Evolutionary conservation across 345 rosid species (phyloP), one percentile per base, ranked within the genome.

Genomic region (Clausena lansium): DNA sequence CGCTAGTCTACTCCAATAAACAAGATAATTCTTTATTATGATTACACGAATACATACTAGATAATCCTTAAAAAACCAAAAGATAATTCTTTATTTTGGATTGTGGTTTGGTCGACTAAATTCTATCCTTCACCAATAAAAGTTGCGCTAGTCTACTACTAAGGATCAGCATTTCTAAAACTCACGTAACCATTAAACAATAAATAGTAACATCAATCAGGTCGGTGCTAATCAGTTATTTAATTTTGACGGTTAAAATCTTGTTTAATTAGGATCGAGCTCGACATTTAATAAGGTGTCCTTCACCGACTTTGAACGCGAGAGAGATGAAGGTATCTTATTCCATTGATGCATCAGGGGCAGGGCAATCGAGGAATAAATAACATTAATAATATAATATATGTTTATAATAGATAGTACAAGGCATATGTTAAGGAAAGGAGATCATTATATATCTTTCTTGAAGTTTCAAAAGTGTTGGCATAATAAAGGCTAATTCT

Each of bases 371-470:
- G 20, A 57, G 28, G 36, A 61, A 9, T 66, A 77, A 77, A 32
- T 9, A 67, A 61, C 9, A 19, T 2, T 9, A 28, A 59, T 66
- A 28, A 59, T 38, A 73, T 33, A 55, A 73, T 73, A 59, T 72
- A 59, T 69, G 33, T 68, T 41, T 68, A 68, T 41, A 55, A 71
- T 32, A 69, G 2, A 64, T 35, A 19, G 74, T 71, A 71, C 79
- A 50, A 30, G 19, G 75, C 76, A 78, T 78, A 72, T 62, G 76
- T 50, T 25, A 52, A 59, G 67, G 41, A 50, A 52, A 65, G 67
- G 60, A 59, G 74, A 79, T 73, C 76, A 11, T 2, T 67, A 2
- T 41, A 59, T 73, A 81, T 83, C 80, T 81, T 83, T 83, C 78
- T 81, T 67, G 80, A 82, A 71, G 76, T 81, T 52, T 71, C 71